Percentiles rank a stretch among this genome's conserved stretches.
Evolutionary conservation across 257 asterid species (phyloP).

Genomic region (Salvia hispanica): DNA sequence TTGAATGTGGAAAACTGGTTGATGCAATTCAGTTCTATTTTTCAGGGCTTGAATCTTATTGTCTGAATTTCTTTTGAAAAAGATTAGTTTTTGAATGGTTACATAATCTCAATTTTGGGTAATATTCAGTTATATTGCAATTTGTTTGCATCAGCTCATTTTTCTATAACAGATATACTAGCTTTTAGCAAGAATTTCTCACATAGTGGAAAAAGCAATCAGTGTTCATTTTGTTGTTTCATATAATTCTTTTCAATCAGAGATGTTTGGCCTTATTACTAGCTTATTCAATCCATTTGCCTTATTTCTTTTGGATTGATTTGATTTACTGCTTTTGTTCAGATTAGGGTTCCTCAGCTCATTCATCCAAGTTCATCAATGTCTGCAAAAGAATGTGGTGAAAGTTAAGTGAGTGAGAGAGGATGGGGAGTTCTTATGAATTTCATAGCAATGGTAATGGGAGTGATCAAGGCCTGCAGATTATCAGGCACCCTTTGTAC

Average conservation of each 20-base stretch:
- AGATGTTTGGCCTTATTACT: not conserved
- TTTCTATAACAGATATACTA: constrained; percentile 24
- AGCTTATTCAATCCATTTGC: not conserved
- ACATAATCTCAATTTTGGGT: constrained; percentile 26
- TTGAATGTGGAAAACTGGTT: constrained; percentile 16
- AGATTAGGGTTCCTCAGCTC: constrained; percentile 38
- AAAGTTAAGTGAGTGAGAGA: constrained; percentile 26
- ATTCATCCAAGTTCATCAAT: constrained; percentile 35
- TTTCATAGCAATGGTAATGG: constrained; percentile 53
- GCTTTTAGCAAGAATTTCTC: constrained; percentile 22
- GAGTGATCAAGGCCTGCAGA: constrained; percentile 56
- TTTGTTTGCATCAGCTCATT: constrained; percentile 31
- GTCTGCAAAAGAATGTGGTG: constrained; percentile 35
- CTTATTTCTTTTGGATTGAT: not conserved
- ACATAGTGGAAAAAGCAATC: constrained; percentile 21
- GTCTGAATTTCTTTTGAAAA: constrained; percentile 25
- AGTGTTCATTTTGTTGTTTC: constrained; percentile 4
- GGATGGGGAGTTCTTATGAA: constrained; percentile 57
- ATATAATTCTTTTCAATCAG: constrained; percentile 2
- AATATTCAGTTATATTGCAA: constrained; percentile 19
- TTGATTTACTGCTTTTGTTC: constrained; percentile 8
- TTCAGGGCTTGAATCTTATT: constrained; percentile 27
- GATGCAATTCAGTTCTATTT: constrained; percentile 14
- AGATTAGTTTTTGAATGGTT: constrained; percentile 22
- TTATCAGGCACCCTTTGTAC: constrained; percentile 55